Conservation (phyloP, 768 basidiomycete species). For the Obba rivulosa region DNA sequence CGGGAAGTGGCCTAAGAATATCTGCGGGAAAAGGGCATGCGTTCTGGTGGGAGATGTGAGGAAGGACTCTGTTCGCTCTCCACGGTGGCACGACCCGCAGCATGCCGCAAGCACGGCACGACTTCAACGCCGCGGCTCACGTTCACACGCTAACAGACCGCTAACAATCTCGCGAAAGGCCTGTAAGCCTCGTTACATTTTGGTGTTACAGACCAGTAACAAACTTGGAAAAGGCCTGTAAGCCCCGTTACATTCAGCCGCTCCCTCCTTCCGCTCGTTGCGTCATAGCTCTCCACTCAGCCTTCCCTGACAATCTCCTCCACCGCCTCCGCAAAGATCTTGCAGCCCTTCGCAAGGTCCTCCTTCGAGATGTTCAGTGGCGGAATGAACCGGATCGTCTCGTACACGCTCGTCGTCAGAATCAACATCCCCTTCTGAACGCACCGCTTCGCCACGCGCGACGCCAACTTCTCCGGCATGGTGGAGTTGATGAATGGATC, state of each 20-base stretch:
- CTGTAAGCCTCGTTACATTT: too few relatives aligned
- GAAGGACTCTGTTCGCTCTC: too few relatives aligned
- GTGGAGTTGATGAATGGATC: constrained; percentile 37
- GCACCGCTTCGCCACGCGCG: constrained; percentile 71
- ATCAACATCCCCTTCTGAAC: constrained; percentile 83
- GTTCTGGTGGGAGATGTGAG: too few relatives aligned
- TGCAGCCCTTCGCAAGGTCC: constrained; percentile 66
- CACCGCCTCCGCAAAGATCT: constrained; percentile 65
- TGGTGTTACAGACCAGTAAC: too few relatives aligned
- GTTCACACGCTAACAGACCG: too few relatives aligned
- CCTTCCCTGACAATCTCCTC: constrained; percentile 49
- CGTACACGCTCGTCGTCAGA: constrained; percentile 85
- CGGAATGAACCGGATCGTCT: constrained; percentile 90
- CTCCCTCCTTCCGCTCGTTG: too few relatives aligned
- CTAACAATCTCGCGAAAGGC: too few relatives aligned
- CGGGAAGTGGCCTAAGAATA: neutral
- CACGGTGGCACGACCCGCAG: too few relatives aligned
- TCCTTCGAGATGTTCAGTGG: constrained; percentile 73
- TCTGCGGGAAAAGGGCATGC: too few relatives aligned
- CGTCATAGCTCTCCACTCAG: constrained; percentile 1
- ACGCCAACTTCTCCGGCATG: constrained; percentile 53
- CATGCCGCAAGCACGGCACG: neutral
- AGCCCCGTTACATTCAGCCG: too few relatives aligned
- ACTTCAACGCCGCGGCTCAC: neutral
- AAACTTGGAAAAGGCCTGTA: too few relatives aligned